A percentile compares a stretch with the other conserved stretches of the same genome.
Evolutionary conservation across 192 early-diverging fungal genomes (phyloP).

Genomic region (Endogone sp.): DNA sequence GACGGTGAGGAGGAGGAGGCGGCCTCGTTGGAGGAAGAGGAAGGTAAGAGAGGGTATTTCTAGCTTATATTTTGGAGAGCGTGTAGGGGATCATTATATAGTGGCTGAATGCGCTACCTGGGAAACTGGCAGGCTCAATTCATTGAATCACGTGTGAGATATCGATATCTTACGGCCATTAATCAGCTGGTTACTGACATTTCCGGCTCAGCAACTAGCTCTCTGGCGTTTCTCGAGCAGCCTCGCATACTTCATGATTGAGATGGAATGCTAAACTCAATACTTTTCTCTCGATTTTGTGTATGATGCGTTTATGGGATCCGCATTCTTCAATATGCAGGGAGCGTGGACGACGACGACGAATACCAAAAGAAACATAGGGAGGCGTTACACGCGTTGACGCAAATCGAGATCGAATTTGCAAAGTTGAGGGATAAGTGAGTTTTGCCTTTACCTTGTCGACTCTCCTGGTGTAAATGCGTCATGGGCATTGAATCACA

Average conservation of each 20-base stretch:
- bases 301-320: neutral
- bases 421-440: constrained; percentile 54
- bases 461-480: no score
- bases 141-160: no score
- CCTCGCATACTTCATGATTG: no score
- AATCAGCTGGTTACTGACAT: no score
- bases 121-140: no score
- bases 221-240: no score
- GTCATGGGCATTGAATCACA: neutral
- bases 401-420: constrained; percentile 54
- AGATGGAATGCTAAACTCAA: neutral
- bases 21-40: constrained; percentile 15
- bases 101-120: no score
- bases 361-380: constrained; percentile 43
- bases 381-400: constrained; percentile 47
- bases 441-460: neutral
- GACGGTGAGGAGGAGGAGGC: constrained; percentile 10
- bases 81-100: no score
- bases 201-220: no score
- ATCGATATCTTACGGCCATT: no score
- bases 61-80: no score
- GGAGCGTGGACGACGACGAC: constrained; percentile 22
- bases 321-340: neutral
- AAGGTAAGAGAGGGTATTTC: constrained; percentile 4
- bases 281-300: neutral